Base-by-base conservation (phyloP, 1,284 basidiomycete genomes). In the Takashimella tepidaria region DNA sequence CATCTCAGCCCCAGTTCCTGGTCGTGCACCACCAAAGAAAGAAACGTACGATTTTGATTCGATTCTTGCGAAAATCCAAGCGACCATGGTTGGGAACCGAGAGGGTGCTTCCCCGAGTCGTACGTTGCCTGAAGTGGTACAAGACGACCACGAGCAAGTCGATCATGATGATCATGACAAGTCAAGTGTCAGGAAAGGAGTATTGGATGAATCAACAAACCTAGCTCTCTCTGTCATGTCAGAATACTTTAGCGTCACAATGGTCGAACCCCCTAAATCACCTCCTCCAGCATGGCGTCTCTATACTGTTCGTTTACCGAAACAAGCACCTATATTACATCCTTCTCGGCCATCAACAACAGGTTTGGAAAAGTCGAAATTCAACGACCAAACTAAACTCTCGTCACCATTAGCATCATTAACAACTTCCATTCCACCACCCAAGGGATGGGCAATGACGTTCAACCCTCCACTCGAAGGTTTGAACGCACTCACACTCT, bases 21-120 rank as follows among this genome's bases (percentile, higher is more conserved):
- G 26, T 4, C 25, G 22, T 4, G 42, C 52, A 21, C 47, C 25
- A 37, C 3, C 31, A 31, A 50, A 64, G 56, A 67, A 74, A 83
- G 64, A 87, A 85, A 61, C 82, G 82, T 37, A 37, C 31, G 42
- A 79, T 84, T 76, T 93, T 62, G 86, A 92, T 65, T 86, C 90
- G 66, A 84, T 85, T 50, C 87, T 96, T 81, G 89, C 87, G 5
- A 82, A 90, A 25, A 90, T 96, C 65, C 91, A 88, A 68, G 89
- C 88, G 21, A 91, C 86, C 3, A 76, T 95, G 66, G 61, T 50
- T 13, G 81, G 84, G 67, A 81, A 81, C 40, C 87, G 88, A 81
- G n/a, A n/a, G n/a, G 83, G 87, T 51, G 75, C 79, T 19, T 72
- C 69, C 16, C 76, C 60, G 19, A 37, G 27, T 23, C 49, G 62